phyloP scores from a whole-genome alignment of 306 rosid genomes.

The Betula pendula region DNA sequence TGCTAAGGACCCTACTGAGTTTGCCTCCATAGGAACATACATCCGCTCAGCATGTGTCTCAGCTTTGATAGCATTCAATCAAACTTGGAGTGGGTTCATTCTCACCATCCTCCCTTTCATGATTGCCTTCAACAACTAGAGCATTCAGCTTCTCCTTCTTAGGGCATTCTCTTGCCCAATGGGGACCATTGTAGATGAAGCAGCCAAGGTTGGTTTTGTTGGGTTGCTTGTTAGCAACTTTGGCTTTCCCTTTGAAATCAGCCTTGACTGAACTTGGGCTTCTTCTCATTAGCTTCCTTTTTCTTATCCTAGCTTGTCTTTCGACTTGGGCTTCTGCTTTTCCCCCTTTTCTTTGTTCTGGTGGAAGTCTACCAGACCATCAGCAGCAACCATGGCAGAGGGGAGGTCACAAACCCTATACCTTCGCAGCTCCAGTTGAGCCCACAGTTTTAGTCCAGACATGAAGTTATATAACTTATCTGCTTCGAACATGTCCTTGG shows the following conservation, averaged over 20 bases:
- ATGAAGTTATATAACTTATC: neutral
- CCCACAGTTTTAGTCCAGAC: neutral
- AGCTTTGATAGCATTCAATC: too few species aligned
- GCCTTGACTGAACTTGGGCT: neutral
- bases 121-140: too few species aligned
- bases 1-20: too few species aligned
- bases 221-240: too few species aligned
- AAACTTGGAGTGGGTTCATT: too few species aligned
- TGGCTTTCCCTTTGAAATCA: neutral
- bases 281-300: too few species aligned
- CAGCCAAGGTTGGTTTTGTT: neutral
- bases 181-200: neutral
- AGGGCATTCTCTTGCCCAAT: neutral
- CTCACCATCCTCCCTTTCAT: too few species aligned
- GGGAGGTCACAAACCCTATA: neutral
- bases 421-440: neutral
- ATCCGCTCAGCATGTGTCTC: too few species aligned
- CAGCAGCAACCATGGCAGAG: too few species aligned
- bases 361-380: neutral
- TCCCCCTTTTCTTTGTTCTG: neutral
- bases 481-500: neutral
- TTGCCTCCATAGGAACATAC: too few species aligned
- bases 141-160: too few species aligned
- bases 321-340: neutral
- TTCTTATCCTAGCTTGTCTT: neutral